These are phyloP conservation scores for Trichoderma virens DNA, from an alignment of 495 filamentous ascomycete genomes.

Conservation along the genomic window DNA sequence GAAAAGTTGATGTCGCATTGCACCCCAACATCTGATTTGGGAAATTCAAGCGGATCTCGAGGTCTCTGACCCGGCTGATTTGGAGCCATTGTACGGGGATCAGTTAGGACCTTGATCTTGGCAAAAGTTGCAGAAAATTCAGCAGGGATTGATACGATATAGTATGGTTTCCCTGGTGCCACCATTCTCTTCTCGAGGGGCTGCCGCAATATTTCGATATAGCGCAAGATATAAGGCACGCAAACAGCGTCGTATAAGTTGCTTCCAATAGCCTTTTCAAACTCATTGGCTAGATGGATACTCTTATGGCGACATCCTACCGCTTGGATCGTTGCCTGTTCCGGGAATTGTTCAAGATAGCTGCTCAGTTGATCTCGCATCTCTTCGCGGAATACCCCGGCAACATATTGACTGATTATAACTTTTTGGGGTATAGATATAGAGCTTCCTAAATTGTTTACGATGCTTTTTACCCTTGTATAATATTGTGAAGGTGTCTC, in stretches of 20 bases:
- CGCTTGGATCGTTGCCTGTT: constrained; percentile 18
- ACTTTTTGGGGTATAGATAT: constrained; percentile 15
- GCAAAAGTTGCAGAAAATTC: constrained; percentile 19
- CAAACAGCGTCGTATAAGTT: constrained; percentile 27
- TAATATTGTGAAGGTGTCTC: constrained; percentile 40
- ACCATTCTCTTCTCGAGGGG: constrained; percentile 11
- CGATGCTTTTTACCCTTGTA: constrained; percentile 28
- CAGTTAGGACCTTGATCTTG: constrained; percentile 28
- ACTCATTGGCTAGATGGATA: constrained; percentile 40
- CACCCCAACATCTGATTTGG: constrained; percentile 59
- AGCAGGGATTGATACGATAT: constrained; percentile 21
- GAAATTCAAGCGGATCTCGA: constrained; percentile 58
- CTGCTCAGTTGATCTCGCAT: constrained; percentile 29
- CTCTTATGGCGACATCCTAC: constrained; percentile 36
- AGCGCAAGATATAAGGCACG: constrained; percentile 26
- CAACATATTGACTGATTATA: constrained; percentile 33
- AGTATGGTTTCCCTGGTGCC: constrained; percentile 13
- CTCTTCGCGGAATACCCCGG: constrained; percentile 31
- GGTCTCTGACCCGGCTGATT: constrained; percentile 43
- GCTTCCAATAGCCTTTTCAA: constrained; percentile 36
- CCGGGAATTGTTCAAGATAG: constrained; percentile 20
- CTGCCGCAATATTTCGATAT: constrained; percentile 27
- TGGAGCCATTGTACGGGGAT: constrained; percentile 33
- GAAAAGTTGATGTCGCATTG: constrained; percentile 84
- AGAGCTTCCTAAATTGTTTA: constrained; percentile 25